Evolutionary conservation across 495 filamentous ascomycete genomes (phyloP).

Genomic region (Aspergillus nidulans): DNA sequence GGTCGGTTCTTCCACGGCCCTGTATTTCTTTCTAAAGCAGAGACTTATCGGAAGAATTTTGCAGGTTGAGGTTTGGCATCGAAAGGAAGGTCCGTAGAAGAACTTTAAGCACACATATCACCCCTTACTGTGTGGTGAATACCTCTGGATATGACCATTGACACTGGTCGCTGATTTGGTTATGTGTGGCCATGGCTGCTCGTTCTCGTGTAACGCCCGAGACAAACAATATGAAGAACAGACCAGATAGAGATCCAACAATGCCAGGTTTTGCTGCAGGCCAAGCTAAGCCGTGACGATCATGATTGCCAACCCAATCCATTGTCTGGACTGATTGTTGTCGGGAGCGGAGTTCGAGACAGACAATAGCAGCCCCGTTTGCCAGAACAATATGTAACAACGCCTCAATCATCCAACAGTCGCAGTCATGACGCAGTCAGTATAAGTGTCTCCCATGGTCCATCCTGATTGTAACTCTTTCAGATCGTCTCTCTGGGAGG

Average conservation of each 20-base stretch:
- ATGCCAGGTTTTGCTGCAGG: background rate
- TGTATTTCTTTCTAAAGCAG: background rate
- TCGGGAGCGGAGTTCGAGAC: slow-evolving; percentile 5
- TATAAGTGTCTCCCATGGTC: background rate
- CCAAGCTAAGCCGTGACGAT: slow-evolving; percentile 1
- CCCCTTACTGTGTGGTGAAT: background rate
- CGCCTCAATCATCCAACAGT: background rate
- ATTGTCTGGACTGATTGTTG: background rate
- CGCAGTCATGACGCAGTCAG: background rate
- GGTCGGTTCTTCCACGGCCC: background rate
- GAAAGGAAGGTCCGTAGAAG: slow-evolving; percentile 6
- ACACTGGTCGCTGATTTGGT: background rate
- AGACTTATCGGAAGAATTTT: background rate
- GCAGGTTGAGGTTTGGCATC: background rate
- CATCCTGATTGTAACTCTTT: background rate
- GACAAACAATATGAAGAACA: slow-evolving; percentile 19
- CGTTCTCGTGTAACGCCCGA: slow-evolving; percentile 22
- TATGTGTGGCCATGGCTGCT: slow-evolving; percentile 1
- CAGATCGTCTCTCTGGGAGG: background rate
- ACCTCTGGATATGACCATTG: background rate
- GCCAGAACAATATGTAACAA: slow-evolving; percentile 6
- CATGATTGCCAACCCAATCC: slow-evolving; percentile 1
- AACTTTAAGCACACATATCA: background rate
- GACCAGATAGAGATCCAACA: background rate
- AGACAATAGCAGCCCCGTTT: slow-evolving; percentile 6